Percentiles rank a stretch among this genome's conserved stretches.
Evolutionary conservation across 2,329 filamentous ascomycete species (phyloP).

Genomic region (Trichoderma arundinaceum): DNA sequence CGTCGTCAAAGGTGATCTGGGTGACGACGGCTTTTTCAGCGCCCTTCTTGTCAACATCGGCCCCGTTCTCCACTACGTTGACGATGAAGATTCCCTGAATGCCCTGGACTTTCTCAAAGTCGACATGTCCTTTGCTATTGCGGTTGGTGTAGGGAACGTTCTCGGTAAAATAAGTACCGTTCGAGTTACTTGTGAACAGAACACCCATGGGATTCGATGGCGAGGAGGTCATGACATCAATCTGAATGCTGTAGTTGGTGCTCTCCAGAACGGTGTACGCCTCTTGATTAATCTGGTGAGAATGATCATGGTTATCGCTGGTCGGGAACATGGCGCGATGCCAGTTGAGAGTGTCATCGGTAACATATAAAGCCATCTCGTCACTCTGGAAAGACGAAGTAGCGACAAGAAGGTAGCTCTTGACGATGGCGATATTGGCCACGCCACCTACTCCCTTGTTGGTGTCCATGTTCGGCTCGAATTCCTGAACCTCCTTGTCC

Average conservation of each 20-base stretch:
- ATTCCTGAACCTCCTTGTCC: conserved; percentile 60
- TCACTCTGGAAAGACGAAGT: conserved; percentile 78
- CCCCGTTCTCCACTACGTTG: conserved; percentile 86
- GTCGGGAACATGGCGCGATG: conserved; percentile 88
- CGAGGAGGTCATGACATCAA: conserved; percentile 81
- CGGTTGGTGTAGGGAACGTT: conserved; percentile 94
- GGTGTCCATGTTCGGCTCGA: conserved; percentile 78
- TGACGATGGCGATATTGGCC: conserved; percentile 80
- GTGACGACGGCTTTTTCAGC: conserved; percentile 73
- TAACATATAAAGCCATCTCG: conserved; percentile 91
- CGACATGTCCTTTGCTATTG: conserved; percentile 74
- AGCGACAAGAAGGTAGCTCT: conserved; percentile 85
- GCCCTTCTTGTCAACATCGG: conserved; percentile 67
- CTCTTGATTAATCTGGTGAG: conserved; percentile 70
- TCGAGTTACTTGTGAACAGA: conserved; percentile 94
- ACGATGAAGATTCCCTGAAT: conserved; percentile 93
- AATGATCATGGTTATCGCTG: conserved; percentile 77
- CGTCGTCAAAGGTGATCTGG: conserved; percentile 93
- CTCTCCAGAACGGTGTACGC: conserved; percentile 95
- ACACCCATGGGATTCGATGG: conserved; percentile 77
- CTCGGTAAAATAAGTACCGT: conserved; percentile 92
- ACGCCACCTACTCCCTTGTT: conserved; percentile 78
- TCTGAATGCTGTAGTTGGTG: conserved; percentile 96
- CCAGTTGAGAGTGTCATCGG: conserved; percentile 83
- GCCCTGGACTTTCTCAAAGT: conserved; percentile 91